These are phyloP conservation scores for Fomitopsis serialis DNA, from an alignment of 768 basidiomycete species.

Conservation along the genomic window DNA sequence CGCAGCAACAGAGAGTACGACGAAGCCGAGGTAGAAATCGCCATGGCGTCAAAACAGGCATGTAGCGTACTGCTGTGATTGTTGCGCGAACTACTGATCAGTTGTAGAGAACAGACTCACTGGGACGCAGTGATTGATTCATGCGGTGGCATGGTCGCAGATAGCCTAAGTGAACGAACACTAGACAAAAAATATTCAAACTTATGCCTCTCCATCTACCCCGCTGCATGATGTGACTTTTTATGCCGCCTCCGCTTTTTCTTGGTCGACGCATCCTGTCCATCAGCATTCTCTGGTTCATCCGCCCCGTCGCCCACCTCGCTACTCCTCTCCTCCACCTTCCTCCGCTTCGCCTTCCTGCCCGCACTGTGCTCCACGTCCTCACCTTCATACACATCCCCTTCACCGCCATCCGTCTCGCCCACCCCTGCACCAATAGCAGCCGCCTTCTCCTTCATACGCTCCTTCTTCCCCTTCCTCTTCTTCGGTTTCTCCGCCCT, in stretches of 20 bases:
- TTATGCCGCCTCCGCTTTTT: constrained; percentile 40
- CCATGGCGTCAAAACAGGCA: no score
- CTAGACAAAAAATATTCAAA: no score
- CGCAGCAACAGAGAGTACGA: no score
- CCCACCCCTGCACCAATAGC: constrained; percentile 19
- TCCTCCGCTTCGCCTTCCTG: constrained; percentile 12
- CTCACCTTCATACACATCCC: constrained; percentile 11
- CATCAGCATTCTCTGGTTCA: constrained; percentile 10
- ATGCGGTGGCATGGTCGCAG: no score
- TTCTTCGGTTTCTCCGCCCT: constrained; percentile 40
- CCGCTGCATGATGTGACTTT: constrained; percentile 13
- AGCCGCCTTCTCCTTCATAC: constrained; percentile 44
- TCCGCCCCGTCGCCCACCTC: constrained; percentile 5
- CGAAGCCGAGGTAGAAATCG: no score
- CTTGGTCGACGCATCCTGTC: constrained; percentile 21
- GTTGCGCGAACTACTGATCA: no score
- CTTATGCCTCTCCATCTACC: no score
- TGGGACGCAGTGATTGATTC: no score
- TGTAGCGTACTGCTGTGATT: no score
- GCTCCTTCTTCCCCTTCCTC: constrained; percentile 67
- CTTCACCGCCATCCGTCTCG: constrained; percentile 9
- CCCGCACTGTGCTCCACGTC: constrained; percentile 23
- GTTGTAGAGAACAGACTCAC: no score
- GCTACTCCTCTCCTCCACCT: constrained; percentile 6
- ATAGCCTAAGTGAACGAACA: no score